phyloP scores from a whole-genome alignment of 208 protist genomes.

The Leishmania tropica region DNA sequence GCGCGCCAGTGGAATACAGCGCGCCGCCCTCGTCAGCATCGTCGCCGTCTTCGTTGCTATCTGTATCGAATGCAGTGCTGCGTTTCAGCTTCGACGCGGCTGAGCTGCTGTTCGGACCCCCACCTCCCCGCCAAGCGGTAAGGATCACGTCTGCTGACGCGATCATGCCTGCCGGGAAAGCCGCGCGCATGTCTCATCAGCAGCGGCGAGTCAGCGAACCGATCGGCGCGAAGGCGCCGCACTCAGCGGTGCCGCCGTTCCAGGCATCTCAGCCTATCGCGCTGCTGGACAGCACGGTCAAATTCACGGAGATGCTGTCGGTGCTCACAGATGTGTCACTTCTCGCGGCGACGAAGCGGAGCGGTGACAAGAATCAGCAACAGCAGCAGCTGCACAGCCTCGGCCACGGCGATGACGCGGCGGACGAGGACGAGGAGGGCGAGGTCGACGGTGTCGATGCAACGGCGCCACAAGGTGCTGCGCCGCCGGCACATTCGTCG shows the following conservation, averaged over 20 bases:
- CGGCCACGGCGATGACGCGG: constrained; percentile 4
- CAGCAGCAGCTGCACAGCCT: not conserved
- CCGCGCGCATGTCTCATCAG: not conserved
- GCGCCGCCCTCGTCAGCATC: not conserved
- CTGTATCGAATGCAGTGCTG: constrained; percentile 29
- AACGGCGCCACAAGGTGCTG: not conserved
- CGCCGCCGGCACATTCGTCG: not conserved
- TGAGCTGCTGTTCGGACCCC: constrained; percentile 23
- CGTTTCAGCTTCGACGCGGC: constrained; percentile 32
- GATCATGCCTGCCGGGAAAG: not conserved
- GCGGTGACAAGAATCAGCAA: not conserved
- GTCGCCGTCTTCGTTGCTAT: not conserved
- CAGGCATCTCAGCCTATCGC: not conserved
- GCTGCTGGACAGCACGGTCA: constrained; percentile 23
- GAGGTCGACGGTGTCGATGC: constrained; percentile 4
- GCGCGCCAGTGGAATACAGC: not conserved
- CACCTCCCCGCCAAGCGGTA: not conserved
- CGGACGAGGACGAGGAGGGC: not conserved
- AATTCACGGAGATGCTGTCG: constrained; percentile 24
- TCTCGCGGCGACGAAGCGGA: constrained; percentile 8
- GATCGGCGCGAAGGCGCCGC: not conserved
- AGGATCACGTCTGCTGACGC: not conserved
- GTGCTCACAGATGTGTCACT: constrained; percentile 34
- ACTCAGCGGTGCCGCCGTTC: not conserved
- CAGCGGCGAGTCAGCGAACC: not conserved